phyloP scores from a whole-genome alignment of 2,329 filamentous ascomycete species.

The Calonectria pseudoturangicola region DNA sequence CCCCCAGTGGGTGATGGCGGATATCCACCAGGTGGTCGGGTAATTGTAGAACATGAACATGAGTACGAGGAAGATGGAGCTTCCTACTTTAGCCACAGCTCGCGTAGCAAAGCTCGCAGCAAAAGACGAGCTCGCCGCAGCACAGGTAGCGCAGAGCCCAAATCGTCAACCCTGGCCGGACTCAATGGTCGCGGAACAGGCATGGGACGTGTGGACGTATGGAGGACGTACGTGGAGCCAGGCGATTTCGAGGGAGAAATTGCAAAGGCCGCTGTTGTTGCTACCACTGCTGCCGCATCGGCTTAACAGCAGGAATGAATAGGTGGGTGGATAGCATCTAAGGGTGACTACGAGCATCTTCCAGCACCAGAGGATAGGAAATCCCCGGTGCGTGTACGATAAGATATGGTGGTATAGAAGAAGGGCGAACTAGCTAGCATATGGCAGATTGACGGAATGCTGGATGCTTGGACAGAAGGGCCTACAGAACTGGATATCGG shows the following conservation, averaged over 20 bases:
- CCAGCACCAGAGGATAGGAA: neutral
- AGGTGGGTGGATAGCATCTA: constrained; percentile 20
- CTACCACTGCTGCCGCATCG: constrained; percentile 21
- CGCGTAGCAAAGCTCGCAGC: constrained; percentile 45
- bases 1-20: constrained; percentile 32
- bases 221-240: constrained; percentile 68
- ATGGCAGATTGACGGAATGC: constrained; percentile 31
- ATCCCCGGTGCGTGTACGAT: constrained; percentile 31
- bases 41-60: constrained; percentile 53
- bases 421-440: neutral
- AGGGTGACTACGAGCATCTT: constrained; percentile 2
- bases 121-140: constrained; percentile 54
- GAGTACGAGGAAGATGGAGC: constrained; percentile 57
- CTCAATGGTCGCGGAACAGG: constrained; percentile 67
- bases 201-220: constrained; percentile 69
- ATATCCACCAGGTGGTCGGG: constrained; percentile 52
- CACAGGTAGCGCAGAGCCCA: constrained; percentile 51
- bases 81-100: constrained; percentile 54
- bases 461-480: constrained; percentile 28
- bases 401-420: constrained; percentile 17
- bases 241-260: constrained; percentile 62
- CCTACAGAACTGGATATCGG: constrained; percentile 36
- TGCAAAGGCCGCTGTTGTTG: constrained; percentile 40
- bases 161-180: constrained; percentile 68
- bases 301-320: constrained; percentile 25